Base-by-base conservation (phyloP, 768 basidiomycete species). In the Xanthoconium stramineum region DNA sequence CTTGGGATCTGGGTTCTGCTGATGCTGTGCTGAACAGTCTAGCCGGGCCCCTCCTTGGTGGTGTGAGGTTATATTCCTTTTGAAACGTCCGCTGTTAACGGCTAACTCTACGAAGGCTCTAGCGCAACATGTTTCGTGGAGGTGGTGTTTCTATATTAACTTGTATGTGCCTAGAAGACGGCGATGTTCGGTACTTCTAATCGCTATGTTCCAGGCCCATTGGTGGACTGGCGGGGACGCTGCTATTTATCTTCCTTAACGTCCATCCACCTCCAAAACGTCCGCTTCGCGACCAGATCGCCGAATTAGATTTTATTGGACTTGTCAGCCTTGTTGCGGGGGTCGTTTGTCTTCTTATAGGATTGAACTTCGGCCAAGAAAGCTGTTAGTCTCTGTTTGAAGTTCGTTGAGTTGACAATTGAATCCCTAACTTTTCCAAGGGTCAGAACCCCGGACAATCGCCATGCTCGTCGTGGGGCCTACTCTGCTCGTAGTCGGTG, bases 131-230 rank as follows among this genome's bases (percentile, higher is more conserved):
- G 84, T 84, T 17, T 77, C 83, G 1, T 93, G 91, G 91, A 73
- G 91, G 73, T 92, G 91, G 91, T 88, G 86, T 66, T 90, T 90
- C 71, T 88, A 83, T 65, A 85, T 90, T 61, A 89, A 89, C 61
- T 61, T 90, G 86, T 86, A 65, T 53, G 82, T 58, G 17, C 30
- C 53, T 62, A 28, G 56, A 24, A 15, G 17, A 33, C 17, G 7
- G 24, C 24, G 4, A 24, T 24, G 24, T 24, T 24, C 24, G 24
- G 24, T 24, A 24, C 24, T 24, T 24, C 24, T 24, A 24, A 24
- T 24, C 4, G 24, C 24, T 24, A 24, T 24, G 8, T 29, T 19
- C 10, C 49, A 89, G 89, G 39, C 90, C 90, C 2, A 89, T 86
- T 0, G 89, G 87, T 20, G 89, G 86, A 40, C 60, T 86, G 30